Base-by-base conservation (phyloP, 441 rosid species). In the Mallotus repandus region DNA sequence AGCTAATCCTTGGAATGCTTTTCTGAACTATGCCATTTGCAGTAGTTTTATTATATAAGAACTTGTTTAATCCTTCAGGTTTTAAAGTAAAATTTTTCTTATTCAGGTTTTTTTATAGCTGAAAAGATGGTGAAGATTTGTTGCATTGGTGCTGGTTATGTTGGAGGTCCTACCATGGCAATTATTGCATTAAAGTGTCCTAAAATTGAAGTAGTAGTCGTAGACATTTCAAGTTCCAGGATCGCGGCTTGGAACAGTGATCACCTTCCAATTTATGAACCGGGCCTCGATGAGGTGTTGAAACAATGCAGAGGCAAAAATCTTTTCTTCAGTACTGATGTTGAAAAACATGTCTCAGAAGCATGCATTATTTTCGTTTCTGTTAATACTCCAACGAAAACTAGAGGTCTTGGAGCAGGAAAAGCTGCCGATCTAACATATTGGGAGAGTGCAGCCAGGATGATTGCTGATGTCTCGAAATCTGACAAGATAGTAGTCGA, bases 361-460 rank as follows among this genome's bases (percentile, higher is more conserved):
- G 96, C 97, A 14, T 87, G 90, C 74, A 92, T 90, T 22, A 84
- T 90, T 70, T 92, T 92, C 69, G 96, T 93, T 66, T 93, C 98
- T 0, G 98, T 93, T 65, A 93, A 93, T 79, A 93, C 98, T 25
- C 98, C 98, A 0, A 93, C 98, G 29, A 93, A 93, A 74, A 89
- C 97, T 9, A 88, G 78, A 57, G 97, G 98, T 70, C 97, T 93
- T 19, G 98, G 98, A 63, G 98, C 97, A 12, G 97, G 98, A 43
- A 90, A 90, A 77, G 98, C 97, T 66, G 98, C 98, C 0, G 98
- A 93, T 69, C 81, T 93, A 70, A 93, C 98, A 18, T 93, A 93
- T 81, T 93, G 98, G 98, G 98, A 93, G 79, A 91, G 97, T 25
- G 98, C 98, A 0, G 98, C 98, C 16, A 85, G 98, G 38, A 89